Percentiles rank a stretch among this genome's conserved stretches.
Evolutionary conservation across 768 basidiomycete genomes (phyloP).

Genomic region (Lepiota brunneoincarnata): DNA sequence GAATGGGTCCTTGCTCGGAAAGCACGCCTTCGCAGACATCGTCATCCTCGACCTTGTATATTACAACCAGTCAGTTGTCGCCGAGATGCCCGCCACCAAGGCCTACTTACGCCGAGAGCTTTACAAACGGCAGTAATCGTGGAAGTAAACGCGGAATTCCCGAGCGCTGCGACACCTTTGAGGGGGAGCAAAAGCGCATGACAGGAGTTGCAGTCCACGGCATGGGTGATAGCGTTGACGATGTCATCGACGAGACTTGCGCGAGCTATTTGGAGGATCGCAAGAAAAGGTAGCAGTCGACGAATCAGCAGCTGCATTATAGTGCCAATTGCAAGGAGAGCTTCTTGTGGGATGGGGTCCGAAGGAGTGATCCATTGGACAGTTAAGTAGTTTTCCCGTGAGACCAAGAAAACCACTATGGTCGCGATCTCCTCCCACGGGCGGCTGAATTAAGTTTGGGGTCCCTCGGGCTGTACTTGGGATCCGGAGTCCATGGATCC

Average conservation of each 20-base stretch:
- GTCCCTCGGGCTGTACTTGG: too few species aligned
- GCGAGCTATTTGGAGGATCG: constrained; percentile 6
- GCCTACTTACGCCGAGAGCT: constrained; percentile 29
- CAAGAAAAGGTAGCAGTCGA: background rate
- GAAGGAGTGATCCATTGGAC: too few species aligned
- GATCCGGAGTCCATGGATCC: too few species aligned
- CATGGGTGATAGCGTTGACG: constrained; percentile 39
- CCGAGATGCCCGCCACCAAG: background rate
- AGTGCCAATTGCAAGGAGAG: too few species aligned
- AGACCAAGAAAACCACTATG: too few species aligned
- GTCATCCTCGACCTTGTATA: constrained; percentile 41
- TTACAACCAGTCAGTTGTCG: too few species aligned
- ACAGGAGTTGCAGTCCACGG: constrained; percentile 49
- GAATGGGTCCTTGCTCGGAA: constrained; percentile 49
- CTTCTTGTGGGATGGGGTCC: too few species aligned
- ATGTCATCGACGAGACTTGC: constrained; percentile 37
- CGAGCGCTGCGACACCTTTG: constrained; percentile 42
- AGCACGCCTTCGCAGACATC: constrained; percentile 59
- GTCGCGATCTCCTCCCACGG: too few species aligned
- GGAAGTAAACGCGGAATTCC: constrained; percentile 44
- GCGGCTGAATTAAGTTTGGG: too few species aligned
- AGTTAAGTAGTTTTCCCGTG: too few species aligned
- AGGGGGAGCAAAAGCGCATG: constrained; percentile 48
- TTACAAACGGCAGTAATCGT: constrained; percentile 46
- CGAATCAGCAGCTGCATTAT: background rate